These are phyloP conservation scores for Pirum gemmata DNA, from an alignment of 78 protist genomes.

Conservation along the genomic window DNA sequence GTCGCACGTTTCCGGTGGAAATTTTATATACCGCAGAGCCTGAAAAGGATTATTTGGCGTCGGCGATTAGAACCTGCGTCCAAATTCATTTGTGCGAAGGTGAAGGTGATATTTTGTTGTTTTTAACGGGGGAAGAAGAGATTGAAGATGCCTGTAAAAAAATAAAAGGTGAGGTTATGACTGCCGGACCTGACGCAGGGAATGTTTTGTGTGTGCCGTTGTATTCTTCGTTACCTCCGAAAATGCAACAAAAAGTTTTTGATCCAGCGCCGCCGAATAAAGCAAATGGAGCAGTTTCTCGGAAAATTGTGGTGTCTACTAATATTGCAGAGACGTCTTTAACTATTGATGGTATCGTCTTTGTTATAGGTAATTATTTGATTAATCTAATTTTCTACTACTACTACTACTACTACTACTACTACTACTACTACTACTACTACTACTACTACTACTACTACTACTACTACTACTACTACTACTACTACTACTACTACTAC, in stretches of 20 bases:
- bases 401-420: no score
- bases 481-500: no score
- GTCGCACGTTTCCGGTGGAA: conserved; percentile 87
- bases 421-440: no score
- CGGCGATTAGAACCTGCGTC: conserved; percentile 83
- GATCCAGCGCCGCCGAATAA: conserved; percentile 31
- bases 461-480: no score
- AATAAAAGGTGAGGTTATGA: background rate
- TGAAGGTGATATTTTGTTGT: conserved; percentile 91
- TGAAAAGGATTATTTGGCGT: conserved; percentile 89
- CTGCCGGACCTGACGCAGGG: conserved; percentile 41
- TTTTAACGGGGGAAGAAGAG: conserved; percentile 86
- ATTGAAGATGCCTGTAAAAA: conserved; percentile 71
- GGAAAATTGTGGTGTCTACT: conserved; percentile 92
- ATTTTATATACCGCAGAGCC: conserved; percentile 87
- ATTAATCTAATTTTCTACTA: no score
- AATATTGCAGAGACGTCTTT: conserved; percentile 99
- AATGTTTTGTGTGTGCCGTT: conserved; percentile 69
- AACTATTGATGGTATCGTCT: conserved; percentile 99
- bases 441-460: no score
- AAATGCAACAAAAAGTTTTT: conserved; percentile 72
- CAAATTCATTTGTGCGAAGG: conserved; percentile 82
- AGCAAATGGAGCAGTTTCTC: conserved; percentile 53
- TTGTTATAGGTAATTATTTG: no score
- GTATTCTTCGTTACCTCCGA: conserved; percentile 90